phyloP scores from a whole-genome alignment of 306 rosid genomes.

The Medicago arabica region DNA sequence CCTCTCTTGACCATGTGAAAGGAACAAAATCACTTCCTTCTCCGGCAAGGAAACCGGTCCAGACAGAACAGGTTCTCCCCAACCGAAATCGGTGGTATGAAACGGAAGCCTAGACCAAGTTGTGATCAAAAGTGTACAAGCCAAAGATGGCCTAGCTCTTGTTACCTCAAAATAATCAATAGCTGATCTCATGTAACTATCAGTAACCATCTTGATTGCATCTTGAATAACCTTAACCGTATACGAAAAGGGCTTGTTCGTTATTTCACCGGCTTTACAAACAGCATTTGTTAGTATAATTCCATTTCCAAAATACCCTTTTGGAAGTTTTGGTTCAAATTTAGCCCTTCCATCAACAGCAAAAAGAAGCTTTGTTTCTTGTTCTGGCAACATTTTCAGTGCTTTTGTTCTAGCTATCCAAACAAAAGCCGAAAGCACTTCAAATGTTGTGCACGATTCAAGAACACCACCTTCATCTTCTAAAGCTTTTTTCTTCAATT shows the following conservation, averaged over 20 bases:
- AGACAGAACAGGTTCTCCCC: conserved; percentile 92
- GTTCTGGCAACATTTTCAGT: conserved; percentile 61
- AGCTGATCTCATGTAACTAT: conserved; percentile 85
- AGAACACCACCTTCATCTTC: conserved; percentile 71
- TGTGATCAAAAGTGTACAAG: conserved; percentile 83
- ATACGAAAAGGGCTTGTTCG: conserved; percentile 65
- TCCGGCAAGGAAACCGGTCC: conserved; percentile 95
- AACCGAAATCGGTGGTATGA: conserved; percentile 85
- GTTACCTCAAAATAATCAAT: conserved; percentile 87
- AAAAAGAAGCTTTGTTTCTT: conserved; percentile 84
- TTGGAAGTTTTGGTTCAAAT: conserved; percentile 72
- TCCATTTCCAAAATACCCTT: conserved; percentile 85
- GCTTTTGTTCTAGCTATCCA: conserved; percentile 87
- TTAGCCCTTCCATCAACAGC: conserved; percentile 83
- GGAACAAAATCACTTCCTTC: conserved; percentile 86
- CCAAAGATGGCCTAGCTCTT: conserved; percentile 84
- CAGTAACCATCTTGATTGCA: conserved; percentile 72
- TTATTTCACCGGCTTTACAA: conserved; percentile 68
- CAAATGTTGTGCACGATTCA: conserved; percentile 72
- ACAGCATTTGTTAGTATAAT: conserved; percentile 73
- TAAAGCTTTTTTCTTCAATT: conserved; percentile 66
- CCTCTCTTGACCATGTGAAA: conserved; percentile 79
- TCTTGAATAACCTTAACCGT: conserved; percentile 70
- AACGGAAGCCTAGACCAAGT: conserved; percentile 90
- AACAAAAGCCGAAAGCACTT: conserved; percentile 86